These are phyloP conservation scores for Dendrocalamus latiflorus DNA, from an alignment of 202 grass and related monocot species.

Conservation along the genomic window DNA sequence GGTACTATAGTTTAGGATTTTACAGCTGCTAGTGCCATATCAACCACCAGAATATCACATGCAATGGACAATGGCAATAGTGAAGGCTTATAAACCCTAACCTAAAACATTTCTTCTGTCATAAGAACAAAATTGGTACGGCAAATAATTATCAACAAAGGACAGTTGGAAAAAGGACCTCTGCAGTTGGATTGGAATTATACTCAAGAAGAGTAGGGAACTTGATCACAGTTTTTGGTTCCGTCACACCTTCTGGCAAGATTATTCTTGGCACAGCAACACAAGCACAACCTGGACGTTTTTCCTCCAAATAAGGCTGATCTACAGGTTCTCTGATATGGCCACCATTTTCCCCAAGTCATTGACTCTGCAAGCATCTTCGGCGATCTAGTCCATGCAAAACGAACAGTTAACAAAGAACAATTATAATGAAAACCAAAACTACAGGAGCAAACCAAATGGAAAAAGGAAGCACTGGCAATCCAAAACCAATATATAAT, in stretches of 20 bases:
- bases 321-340: conserved; percentile 12
- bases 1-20: neutral
- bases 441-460: neutral
- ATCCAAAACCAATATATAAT: neutral
- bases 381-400: conserved; percentile 49
- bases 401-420: conserved; percentile 13
- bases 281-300: conserved; percentile 47
- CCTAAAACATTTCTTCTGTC: neutral
- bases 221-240: conserved; percentile 88
- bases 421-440: conserved; percentile 3
- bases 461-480: neutral
- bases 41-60: neutral
- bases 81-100: neutral
- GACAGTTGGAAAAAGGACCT: conserved; percentile 37
- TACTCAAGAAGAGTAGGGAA: conserved; percentile 78
- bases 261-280: conserved; percentile 53
- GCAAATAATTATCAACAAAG: neutral
- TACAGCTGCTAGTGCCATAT: neutral
- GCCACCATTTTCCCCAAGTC: conserved; percentile 34
- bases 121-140: neutral
- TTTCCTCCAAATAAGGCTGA: conserved; percentile 39
- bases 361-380: conserved; percentile 72
- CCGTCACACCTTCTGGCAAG: conserved; percentile 50
- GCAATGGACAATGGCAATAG: neutral
- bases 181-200: conserved; percentile 48